These are phyloP conservation scores for Microbotryomycetes sp. DNA, from an alignment of 1,284 basidiomycete genomes.

Conservation along the genomic window DNA sequence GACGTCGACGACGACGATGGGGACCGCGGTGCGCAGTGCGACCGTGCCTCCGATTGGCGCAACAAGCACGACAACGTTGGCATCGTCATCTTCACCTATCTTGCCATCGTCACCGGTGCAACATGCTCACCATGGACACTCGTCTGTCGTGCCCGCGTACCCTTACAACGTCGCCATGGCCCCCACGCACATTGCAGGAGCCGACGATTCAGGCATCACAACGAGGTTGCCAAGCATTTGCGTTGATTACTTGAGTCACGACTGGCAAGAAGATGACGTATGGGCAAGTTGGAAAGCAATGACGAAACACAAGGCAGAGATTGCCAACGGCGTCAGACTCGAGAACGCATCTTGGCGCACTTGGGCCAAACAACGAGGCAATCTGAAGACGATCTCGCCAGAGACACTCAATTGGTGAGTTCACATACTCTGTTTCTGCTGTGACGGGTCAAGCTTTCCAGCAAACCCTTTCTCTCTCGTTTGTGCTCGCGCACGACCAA, in stretches of 20 bases:
- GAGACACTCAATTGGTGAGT: conserved; percentile 97
- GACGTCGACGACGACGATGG: not conserved
- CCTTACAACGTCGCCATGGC: conserved; percentile 41
- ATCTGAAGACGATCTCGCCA: conserved; percentile 88
- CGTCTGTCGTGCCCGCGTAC: conserved; percentile 37
- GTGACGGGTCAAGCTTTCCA: not conserved
- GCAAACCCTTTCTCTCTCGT: not conserved
- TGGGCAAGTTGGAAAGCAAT: conserved; percentile 98
- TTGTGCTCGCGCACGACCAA: no score
- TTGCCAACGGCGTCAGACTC: conserved; percentile 86
- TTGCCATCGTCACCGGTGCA: conserved; percentile 10
- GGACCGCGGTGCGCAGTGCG: not conserved
- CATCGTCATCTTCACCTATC: not conserved
- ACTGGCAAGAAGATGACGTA: conserved; percentile 97
- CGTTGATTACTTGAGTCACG: conserved; percentile 70
- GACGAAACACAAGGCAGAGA: conserved; percentile 97
- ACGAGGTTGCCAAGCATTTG: conserved; percentile 53
- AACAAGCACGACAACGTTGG: not conserved
- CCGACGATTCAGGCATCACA: conserved; percentile 50
- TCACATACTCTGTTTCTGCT: conserved; percentile 15
- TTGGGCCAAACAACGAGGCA: conserved; percentile 98
- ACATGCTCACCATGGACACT: conserved; percentile 8
- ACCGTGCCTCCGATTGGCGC: not conserved
- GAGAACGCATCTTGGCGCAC: conserved; percentile 99
- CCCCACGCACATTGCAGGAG: conserved; percentile 31